phyloP scores from a whole-genome alignment of 225 moss, liverwort and hornwort genomes.

The Climacium dendroides region DNA sequence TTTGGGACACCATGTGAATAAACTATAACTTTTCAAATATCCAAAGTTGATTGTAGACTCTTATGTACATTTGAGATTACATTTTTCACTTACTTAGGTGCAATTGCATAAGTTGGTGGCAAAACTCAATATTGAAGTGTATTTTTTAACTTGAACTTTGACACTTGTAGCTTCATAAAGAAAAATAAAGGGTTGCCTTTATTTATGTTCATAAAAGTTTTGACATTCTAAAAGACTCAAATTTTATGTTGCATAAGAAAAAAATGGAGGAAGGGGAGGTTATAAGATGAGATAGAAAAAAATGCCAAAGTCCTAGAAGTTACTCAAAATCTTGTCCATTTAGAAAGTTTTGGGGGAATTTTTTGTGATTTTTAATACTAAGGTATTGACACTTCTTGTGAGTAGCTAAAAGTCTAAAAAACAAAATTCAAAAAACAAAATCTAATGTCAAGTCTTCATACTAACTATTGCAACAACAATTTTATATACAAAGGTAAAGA shows the following conservation, averaged over 20 bases:
- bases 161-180: neutral
- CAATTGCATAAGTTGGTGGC: neutral
- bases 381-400: neutral
- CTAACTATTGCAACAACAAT: neutral
- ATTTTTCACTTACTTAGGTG: neutral
- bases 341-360: fast-evolving
- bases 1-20: no score
- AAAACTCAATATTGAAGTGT: neutral
- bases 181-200: neutral
- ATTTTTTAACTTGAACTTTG: neutral
- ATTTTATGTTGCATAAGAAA: neutral
- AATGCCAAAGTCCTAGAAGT: neutral
- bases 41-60: neutral
- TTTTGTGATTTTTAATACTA: neutral
- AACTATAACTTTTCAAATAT: neutral
- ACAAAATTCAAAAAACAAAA: neutral
- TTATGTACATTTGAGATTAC: neutral
- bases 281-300: neutral
- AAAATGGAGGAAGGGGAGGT: neutral
- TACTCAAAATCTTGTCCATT: neutral
- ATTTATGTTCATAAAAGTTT: no score
- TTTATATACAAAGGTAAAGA: neutral
- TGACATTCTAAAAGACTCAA: neutral
- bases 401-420: neutral
- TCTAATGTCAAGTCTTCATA: neutral